phyloP scores from a whole-genome alignment of 164 flowering plant genomes.

The Piper longum region DNA sequence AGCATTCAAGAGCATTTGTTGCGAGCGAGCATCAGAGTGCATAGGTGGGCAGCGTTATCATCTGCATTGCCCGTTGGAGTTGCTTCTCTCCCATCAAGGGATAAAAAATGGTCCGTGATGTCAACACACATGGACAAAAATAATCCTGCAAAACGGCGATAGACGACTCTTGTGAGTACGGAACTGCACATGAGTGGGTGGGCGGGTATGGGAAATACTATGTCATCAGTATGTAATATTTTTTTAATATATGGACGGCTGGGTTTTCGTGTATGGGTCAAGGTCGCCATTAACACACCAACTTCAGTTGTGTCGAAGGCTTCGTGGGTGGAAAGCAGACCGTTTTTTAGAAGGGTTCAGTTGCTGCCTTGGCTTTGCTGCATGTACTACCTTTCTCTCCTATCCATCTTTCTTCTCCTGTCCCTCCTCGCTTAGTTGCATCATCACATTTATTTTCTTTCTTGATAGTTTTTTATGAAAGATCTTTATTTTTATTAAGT shows the following conservation, averaged over 20 bases:
- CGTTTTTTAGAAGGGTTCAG: background rate
- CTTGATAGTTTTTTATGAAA: no score
- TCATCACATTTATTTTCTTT: no score
- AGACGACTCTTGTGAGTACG: conserved; percentile 94
- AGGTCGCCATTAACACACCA: background rate
- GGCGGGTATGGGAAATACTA: background rate
- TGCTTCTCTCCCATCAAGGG: conserved; percentile 13
- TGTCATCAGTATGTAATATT: background rate
- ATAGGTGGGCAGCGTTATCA: conserved; percentile 15
- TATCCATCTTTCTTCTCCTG: no score
- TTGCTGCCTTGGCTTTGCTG: no score
- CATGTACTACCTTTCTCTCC: no score
- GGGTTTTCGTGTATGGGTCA: conserved; percentile 5
- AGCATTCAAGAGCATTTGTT: conserved; percentile 15
- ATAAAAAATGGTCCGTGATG: conserved; percentile 83
- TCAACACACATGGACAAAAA: conserved; percentile 96
- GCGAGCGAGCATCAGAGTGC: conserved; percentile 17
- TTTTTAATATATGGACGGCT: background rate
- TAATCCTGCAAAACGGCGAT: conserved; percentile 94
- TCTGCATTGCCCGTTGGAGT: conserved; percentile 20
- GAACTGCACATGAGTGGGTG: conserved; percentile 14
- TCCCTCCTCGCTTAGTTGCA: no score
- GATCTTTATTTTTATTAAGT: no score
- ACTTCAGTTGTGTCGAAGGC: no score
- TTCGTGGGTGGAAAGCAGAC: background rate